Evolutionary conservation across 495 filamentous ascomycete species (phyloP), one percentile per base, ranked within the genome.

Genomic region (Corynascus novoguineensis): DNA sequence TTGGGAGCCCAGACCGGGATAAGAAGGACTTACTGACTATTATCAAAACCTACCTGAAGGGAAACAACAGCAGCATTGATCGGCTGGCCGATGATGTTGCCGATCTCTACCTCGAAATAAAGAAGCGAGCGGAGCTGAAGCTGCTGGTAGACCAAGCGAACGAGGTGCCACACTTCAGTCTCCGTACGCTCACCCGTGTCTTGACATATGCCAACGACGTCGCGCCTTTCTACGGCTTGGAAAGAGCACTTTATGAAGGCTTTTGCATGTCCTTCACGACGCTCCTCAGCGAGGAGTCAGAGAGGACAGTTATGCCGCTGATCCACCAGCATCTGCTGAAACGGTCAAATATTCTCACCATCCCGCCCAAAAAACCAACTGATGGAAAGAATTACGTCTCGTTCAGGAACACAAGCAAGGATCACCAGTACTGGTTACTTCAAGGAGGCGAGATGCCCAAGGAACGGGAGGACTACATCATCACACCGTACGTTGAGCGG

Each of bases 261-360:
- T 97, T 97, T 68, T 91, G 87, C n/a, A 97, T 99, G 95, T 90
- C 90, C 57, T 99, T 97, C 59, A 73, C 95, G 34, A 97, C 95
- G 0, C 77, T 95, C 21, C 75, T 99, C 17, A 83, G 91, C 62
- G 76, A 80, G 64, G 80, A 85, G 24, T 97, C 92, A 0, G 89
- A 92, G 61, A 74, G 77, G 45, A 75, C 87, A n/a, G 74, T 97
- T 14, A 73, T 85, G 42, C 88, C 92, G 1, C 69, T 95, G 11
- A 89, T 97, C 45, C 85, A 93, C 59, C 83, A 87, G 56, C 81
- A 92, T 63, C 78, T 99, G 5, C 82, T 40, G 78, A 81, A 41
- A 81, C 76, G 65, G 78, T 83, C 25, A 77, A 82, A 57, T 85
- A 90, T 70, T 71, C 78, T 97, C 32, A 81, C 84, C 7, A 85